Evolutionary conservation across 129 eudicot species (phyloP).

Genomic region (Scalesia atractyloides): DNA sequence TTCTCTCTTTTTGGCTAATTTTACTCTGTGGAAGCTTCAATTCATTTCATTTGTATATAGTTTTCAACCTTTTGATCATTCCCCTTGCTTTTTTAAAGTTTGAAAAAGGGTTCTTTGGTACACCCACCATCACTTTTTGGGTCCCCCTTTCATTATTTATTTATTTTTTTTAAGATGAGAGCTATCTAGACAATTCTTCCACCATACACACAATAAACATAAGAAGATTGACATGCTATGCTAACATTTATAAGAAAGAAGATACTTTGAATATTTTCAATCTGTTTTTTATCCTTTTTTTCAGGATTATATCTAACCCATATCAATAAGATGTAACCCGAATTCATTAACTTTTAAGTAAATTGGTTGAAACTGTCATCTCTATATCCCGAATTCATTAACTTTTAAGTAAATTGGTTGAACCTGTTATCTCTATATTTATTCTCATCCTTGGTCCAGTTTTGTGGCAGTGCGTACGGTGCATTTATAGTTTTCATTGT

Average conservation of each 20-base stretch:
- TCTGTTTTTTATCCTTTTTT: not conserved
- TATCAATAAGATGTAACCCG: not conserved
- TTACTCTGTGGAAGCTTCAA: not conserved
- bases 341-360: not conserved
- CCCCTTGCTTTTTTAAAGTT: not conserved
- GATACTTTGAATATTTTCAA: not conserved
- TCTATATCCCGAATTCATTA: too few species aligned
- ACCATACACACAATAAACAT: not conserved
- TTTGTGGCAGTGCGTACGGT: not conserved
- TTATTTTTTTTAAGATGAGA: not conserved
- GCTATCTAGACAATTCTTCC: not conserved
- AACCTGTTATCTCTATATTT: not conserved
- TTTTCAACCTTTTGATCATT: not conserved
- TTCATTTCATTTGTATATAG: not conserved
- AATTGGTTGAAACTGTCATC: too few species aligned
- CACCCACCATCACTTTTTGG: not conserved
- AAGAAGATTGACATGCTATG: too few species aligned
- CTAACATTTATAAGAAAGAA: too few species aligned
- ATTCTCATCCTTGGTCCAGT: constrained; percentile 1
- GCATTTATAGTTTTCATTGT: not conserved
- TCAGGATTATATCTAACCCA: not conserved
- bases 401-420: too few species aligned
- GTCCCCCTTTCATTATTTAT: too few species aligned
- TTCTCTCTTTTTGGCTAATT: not conserved
- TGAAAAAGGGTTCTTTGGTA: not conserved